Evolutionary conservation across 2,329 filamentous ascomycete species (phyloP).

Genomic region (Colletotrichum filicis): DNA sequence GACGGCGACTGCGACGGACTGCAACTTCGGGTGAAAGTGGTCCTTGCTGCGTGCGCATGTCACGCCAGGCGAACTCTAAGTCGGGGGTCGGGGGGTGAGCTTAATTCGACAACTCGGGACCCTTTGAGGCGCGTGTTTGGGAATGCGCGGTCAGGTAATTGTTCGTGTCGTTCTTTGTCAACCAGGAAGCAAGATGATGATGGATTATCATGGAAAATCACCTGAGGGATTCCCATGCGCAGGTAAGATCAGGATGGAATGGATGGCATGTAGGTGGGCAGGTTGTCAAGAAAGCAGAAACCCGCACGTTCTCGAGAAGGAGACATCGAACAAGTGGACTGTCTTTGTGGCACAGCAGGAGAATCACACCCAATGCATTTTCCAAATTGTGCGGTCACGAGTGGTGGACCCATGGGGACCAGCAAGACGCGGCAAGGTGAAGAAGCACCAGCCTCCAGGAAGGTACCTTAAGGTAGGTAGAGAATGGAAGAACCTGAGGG

Average conservation of each 20-base stretch:
- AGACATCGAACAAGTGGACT: background rate
- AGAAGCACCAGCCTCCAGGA: background rate
- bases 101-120: conserved; percentile 30
- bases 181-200: background rate
- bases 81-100: conserved; percentile 27
- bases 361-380: background rate
- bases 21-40: conserved; percentile 33
- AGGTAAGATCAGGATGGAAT: background rate
- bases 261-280: background rate
- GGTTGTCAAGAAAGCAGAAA: background rate
- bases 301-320: background rate
- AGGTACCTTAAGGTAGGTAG: too few relatives aligned
- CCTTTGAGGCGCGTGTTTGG: background rate
- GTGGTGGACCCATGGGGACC: background rate
- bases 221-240: background rate
- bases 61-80: conserved; percentile 21
- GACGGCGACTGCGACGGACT: conserved; percentile 5
- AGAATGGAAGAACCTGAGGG: too few relatives aligned
- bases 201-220: background rate
- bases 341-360: background rate
- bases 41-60: conserved; percentile 16
- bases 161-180: background rate
- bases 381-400: background rate
- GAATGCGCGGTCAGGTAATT: background rate
- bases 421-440: background rate